Conservation (phyloP, 768 basidiomycete genomes). For the Termitomyces sp. region DNA sequence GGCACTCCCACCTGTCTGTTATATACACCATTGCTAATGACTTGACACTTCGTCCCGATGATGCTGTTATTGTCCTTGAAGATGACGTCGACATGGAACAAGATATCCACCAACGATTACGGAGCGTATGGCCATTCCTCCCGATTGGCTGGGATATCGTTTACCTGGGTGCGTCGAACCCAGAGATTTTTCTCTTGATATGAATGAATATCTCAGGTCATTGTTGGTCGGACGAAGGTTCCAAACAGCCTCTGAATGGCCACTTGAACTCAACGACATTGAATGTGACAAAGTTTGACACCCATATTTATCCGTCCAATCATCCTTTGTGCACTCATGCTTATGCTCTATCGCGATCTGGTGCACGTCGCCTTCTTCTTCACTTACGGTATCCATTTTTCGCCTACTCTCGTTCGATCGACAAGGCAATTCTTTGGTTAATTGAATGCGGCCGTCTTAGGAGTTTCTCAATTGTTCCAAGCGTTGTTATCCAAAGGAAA, state of each 20-base stretch:
- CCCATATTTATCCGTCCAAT: slow-evolving; percentile 49
- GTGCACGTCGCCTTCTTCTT: slow-evolving; percentile 55
- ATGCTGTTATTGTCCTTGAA: slow-evolving; percentile 56
- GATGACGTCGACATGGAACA: slow-evolving; percentile 78
- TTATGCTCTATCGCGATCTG: slow-evolving; percentile 53
- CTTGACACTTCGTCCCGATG: slow-evolving; percentile 7
- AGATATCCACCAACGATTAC: slow-evolving; percentile 40
- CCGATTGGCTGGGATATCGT: slow-evolving; percentile 69
- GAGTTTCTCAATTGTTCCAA: slow-evolving; percentile 62
- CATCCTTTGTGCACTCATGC: slow-evolving; percentile 71
- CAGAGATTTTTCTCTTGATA: not conserved
- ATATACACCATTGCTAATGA: slow-evolving; percentile 38
- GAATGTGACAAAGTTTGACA: slow-evolving; percentile 3
- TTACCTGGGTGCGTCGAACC: slow-evolving; percentile 34
- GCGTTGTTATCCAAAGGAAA: slow-evolving; percentile 64
- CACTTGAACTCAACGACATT: slow-evolving; percentile 6
- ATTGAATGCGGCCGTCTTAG: slow-evolving; percentile 47
- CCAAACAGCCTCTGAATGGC: slow-evolving; percentile 29
- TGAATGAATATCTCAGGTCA: slow-evolving; percentile 43
- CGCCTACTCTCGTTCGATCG: slow-evolving; percentile 73
- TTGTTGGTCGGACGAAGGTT: slow-evolving; percentile 72
- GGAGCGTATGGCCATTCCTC: slow-evolving; percentile 42
- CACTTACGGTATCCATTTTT: slow-evolving; percentile 60
- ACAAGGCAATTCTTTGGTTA: slow-evolving; percentile 69
- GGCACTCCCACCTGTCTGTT: slow-evolving; percentile 61